Evolutionary conservation across 352 stramenopile species (phyloP), one percentile per base, ranked within the genome.

Genomic region (Globisporangium uncinulatum): DNA sequence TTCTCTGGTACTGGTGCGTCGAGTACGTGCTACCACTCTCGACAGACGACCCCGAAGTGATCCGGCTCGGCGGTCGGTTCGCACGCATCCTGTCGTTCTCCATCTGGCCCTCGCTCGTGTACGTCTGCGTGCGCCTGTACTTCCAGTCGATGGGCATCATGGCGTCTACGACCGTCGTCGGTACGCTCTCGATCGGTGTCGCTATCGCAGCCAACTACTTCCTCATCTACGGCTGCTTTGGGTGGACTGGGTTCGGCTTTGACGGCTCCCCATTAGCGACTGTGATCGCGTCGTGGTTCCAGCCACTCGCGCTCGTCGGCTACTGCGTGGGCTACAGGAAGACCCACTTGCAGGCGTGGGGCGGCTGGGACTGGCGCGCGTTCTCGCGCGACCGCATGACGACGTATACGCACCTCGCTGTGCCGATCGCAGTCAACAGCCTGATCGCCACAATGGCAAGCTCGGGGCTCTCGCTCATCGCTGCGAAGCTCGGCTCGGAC

Each of bases 131-230:
- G 51, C 76, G 83, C 0, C 71, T 87, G 11, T 94, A 94, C 69
- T 91, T 94, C 63, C 83, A 94, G 59, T 83, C 79, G 1, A 89
- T 94, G 75, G 78, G 79, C 17, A 87, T 89, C 66, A 86, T 89
- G 67, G 70, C 74, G 3, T 76, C 83, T 7, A 87, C 84, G 6
- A 92, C 80, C 2, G 62, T 89, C 13, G 81, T 91, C 10, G 83
- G 83, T 10, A 69, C 74, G 17, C 50, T 86, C 13, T 89, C 83
- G 21, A 88, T 93, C 46, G 63, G 66, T 13, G 71, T 93, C 9
- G 78, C 83, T 0, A 68, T 72, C 55, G 68, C 61, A 1, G 72
- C 73, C 61, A 93, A 93, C 69, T 93, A 91, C 62, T 49, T 62
- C 8, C 56, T 83, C 21, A 83, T 82, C 58, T 89, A 83, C 54